A percentile compares a stretch with the other conserved stretches of the same genome.
Conservation (phyloP, 2,329 filamentous ascomycete genomes). For the Grosmannia huntii region DNA sequence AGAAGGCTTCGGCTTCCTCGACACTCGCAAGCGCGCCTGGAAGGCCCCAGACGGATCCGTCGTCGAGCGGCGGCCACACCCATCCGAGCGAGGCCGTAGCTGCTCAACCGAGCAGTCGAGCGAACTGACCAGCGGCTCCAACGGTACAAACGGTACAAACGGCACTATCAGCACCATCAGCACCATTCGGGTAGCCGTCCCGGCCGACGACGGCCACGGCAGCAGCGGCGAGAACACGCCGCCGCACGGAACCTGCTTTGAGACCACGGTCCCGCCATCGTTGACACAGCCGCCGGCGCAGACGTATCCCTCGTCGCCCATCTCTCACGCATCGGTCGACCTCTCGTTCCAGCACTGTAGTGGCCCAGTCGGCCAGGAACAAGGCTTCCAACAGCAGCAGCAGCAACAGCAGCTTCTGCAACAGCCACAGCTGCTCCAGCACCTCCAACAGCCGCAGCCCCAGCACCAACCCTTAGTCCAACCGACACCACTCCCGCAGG, state of each 20-base stretch:
- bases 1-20: conserved; percentile 8
- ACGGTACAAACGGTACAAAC: no score
- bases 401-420: neutral
- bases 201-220: no score
- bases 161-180: no score
- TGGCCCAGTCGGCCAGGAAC: no score
- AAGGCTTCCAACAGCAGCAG: neutral
- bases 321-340: neutral
- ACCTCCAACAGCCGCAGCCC: neutral
- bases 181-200: no score
- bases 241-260: no score
- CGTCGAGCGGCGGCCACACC: conserved; percentile 4
- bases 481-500: neutral
- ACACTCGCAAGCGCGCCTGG: conserved; percentile 11
- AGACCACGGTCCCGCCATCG: no score
- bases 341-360: neutral
- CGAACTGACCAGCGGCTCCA: no score
- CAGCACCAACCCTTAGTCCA: no score
- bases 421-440: neutral
- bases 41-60: conserved; percentile 8
- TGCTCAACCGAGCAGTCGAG: no score
- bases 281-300: neutral
- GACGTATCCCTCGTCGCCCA: conserved; percentile 6
- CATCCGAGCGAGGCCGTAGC: neutral
- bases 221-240: no score